Base-by-base conservation (phyloP, 2,329 filamentous ascomycete species). In the Didymella segeticola region DNA sequence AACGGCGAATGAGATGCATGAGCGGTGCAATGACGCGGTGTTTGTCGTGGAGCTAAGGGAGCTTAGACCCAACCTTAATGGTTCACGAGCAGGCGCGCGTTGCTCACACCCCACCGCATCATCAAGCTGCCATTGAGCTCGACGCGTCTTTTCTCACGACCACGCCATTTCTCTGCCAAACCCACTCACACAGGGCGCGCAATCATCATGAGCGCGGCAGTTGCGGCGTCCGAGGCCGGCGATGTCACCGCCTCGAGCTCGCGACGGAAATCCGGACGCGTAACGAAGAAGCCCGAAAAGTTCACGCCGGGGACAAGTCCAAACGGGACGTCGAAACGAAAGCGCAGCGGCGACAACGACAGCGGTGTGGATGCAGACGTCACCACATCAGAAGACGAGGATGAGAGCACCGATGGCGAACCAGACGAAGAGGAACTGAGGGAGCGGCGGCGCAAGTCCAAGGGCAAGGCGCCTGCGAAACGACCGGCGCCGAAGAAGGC, bases 401-500 rank as follows among this genome's bases (percentile, higher is more conserved):
- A 61, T 14, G 68, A 68, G 15, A 71, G 66, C 60, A 72, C 65
- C 55, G 72, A 75, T 45, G 67, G 64, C 57, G 74, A 75, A 51
- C 72, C 72, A 12, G 74, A 76, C 47, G 72, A 75, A 38, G 73
- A 77, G 53, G 74, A 77, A 56, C 34, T 75, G 55, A 69, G 65
- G 43, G 72, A 74, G 48, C 68, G 66, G 46, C 63, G 66, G 56
- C 67, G 68, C 52, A 73, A 67, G 59, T 70, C 61, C 56, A 72
- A 70, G 57, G 57, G 54, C 58, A 71, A 69, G 43, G 46, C 56
- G 8, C 34, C 58, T 29, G 64, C 60, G 10, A 67, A 62, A 46
- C 70, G 81, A 38, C 79, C 81, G 9, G 74, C 70, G 30, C 68
- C 74, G 61, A 84, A 83, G 58, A 80, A 86, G 70, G 74, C 81